A percentile compares a stretch with the other conserved stretches of the same genome.
These are phyloP conservation scores for Termitomyces sp. DNA, from an alignment of 768 basidiomycete genomes.

Conservation along the genomic window DNA sequence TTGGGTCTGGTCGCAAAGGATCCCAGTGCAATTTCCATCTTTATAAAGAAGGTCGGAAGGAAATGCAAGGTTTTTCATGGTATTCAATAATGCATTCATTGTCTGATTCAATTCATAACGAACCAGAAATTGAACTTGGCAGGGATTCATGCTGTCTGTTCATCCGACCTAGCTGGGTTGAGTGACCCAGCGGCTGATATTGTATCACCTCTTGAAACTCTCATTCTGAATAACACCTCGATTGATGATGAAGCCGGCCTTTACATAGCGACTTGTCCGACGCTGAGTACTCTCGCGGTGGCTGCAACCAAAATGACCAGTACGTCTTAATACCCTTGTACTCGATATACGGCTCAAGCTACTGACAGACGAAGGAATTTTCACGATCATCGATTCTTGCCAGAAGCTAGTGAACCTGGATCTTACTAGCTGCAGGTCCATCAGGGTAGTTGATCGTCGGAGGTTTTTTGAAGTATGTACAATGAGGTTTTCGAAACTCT, in stretches of 20 bases:
- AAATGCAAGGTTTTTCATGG: slow-evolving; percentile 44
- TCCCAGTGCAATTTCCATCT: slow-evolving; percentile 32
- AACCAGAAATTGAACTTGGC: slow-evolving; percentile 54
- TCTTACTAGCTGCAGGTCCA: slow-evolving; percentile 62
- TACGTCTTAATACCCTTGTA: slow-evolving; percentile 21
- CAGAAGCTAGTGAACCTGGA: slow-evolving; percentile 45
- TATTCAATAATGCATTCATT: not conserved
- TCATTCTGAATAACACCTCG: slow-evolving; percentile 54
- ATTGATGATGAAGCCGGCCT: slow-evolving; percentile 52
- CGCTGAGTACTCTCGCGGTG: slow-evolving; percentile 42
- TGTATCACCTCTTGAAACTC: slow-evolving; percentile 34
- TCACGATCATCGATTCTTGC: slow-evolving; percentile 54
- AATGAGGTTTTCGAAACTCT: not conserved
- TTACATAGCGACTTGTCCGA: slow-evolving; percentile 46
- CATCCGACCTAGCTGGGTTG: slow-evolving; percentile 46
- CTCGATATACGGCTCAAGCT: not conserved
- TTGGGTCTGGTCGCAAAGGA: slow-evolving; percentile 34
- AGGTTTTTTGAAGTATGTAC: slow-evolving; percentile 56
- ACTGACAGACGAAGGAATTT: slow-evolving; percentile 44
- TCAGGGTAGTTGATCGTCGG: slow-evolving; percentile 52
- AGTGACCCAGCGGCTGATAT: slow-evolving; percentile 25
- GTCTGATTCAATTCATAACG: not conserved
- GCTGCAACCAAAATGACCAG: slow-evolving; percentile 57
- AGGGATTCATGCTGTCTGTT: slow-evolving; percentile 42
- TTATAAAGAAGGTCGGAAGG: slow-evolving; percentile 50